These are phyloP conservation scores for Acidomyces sp. DNA, from an alignment of 495 filamentous ascomycete genomes.

Conservation along the genomic window DNA sequence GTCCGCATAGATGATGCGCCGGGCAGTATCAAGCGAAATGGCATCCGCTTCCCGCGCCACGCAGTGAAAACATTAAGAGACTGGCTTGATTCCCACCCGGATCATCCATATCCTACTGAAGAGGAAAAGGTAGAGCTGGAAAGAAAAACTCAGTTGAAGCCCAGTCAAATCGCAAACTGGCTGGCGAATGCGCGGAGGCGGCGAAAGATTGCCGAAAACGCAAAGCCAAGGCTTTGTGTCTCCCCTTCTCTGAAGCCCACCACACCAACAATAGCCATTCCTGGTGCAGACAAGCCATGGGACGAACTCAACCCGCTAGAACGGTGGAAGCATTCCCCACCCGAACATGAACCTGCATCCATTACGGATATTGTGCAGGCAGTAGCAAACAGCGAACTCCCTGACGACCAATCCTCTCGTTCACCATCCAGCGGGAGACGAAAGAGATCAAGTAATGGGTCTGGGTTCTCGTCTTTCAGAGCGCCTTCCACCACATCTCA, in stretches of 20 bases:
- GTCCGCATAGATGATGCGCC: constrained; percentile 30
- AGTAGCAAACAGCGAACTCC: constrained; percentile 40
- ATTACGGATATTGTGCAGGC: constrained; percentile 67
- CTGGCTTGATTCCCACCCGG: constrained; percentile 61
- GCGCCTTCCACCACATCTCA: constrained; percentile 60
- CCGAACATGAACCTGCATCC: constrained; percentile 74
- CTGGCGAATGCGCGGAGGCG: constrained; percentile 71
- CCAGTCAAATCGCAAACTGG: constrained; percentile 73
- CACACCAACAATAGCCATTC: constrained; percentile 50
- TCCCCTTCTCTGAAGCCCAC: constrained; percentile 25
- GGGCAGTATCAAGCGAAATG: constrained; percentile 33
- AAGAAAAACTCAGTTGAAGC: constrained; percentile 56
- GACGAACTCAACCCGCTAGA: constrained; percentile 69
- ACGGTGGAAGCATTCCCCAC: constrained; percentile 74
- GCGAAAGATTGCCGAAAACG: constrained; percentile 42
- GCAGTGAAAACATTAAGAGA: constrained; percentile 61
- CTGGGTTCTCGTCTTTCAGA: constrained; percentile 37
- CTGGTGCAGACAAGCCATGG: constrained; percentile 32
- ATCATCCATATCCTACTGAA: constrained; percentile 71
- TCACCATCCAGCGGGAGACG: constrained; percentile 15
- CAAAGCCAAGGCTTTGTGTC: constrained; percentile 26
- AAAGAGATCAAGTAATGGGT: constrained; percentile 46
- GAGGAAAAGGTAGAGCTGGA: constrained; percentile 65
- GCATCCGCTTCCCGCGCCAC: constrained; percentile 56
- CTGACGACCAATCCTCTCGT: constrained; percentile 5